Evolutionary conservation across 805 yeast species (phyloP).

Genomic region (Cyberlindnera amylophila): DNA sequence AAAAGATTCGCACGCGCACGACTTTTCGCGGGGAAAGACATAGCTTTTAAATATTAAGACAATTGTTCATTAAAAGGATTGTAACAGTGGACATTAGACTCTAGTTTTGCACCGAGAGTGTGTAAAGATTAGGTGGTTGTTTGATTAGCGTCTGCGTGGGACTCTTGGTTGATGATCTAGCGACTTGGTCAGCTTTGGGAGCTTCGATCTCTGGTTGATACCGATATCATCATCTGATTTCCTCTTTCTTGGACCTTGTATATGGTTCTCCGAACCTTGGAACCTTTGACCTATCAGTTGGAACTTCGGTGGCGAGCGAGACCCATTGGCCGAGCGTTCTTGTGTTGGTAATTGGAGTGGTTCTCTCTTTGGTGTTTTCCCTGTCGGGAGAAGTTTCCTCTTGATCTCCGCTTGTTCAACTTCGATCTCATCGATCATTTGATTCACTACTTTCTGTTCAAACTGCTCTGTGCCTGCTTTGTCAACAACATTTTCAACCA

Average conservation of each 20-base stretch:
- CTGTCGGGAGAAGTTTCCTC: constrained; percentile 26
- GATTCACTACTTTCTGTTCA: constrained; percentile 20
- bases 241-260: constrained; percentile 7
- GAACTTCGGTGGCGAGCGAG: constrained; percentile 27
- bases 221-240: constrained; percentile 9
- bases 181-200: constrained; percentile 8
- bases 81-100: too few relatives aligned
- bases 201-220: constrained; percentile 2
- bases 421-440: constrained; percentile 24
- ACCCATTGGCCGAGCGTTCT: neutral
- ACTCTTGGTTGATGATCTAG: neutral
- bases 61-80: too few relatives aligned
- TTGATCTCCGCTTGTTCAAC: constrained; percentile 25
- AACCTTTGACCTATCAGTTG: constrained; percentile 27
- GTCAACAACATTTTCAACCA: constrained; percentile 10
- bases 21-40: too few relatives aligned
- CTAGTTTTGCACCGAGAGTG: too few relatives aligned
- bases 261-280: constrained; percentile 13
- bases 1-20: too few relatives aligned
- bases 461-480: constrained; percentile 13
- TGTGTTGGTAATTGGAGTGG: constrained; percentile 16
- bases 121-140: too few relatives aligned
- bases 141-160: neutral
- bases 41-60: too few relatives aligned
- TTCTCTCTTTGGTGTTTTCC: constrained; percentile 29